Evolutionary conservation across 371 early-diverging fungal species (phyloP), one percentile per base, ranked within the genome.

Genomic region (Rhizopus arrhizus): DNA sequence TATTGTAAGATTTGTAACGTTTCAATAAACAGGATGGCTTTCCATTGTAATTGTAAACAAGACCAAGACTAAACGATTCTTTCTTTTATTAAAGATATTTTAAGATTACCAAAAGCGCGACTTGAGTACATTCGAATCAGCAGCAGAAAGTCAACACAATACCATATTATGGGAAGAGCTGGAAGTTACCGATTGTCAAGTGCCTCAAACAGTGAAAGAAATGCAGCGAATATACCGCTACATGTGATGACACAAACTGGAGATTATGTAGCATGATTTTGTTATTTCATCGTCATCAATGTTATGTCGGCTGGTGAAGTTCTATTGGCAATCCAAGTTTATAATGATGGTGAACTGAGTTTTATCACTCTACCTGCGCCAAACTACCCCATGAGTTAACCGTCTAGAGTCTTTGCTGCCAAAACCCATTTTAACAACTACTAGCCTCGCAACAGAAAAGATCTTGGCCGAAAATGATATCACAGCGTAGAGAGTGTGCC

Each of bases 271-370:
- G 3, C 81, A 75, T 11, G 78, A 80, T 61, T 80, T 75, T 40
- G 32, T 64, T 9, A 77, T 64, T 10, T 77, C 5, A 67, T 77
- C 29, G 36, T 80, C 11, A 77, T 80, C 46, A 68, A 70, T 12
- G 60, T 68, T 8, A 53, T 75, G 2, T 53, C 69, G 0, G 36
- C 56, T 0, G 71, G 70, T 3, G 67, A 74, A 28, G 4, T 72
- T 3, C 64, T 74, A 58, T 59, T 64, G 4, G 77, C 75, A 0
- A 59, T 77, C 63, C 58, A 60, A 48, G 56, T 77, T 4, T 77
- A 77, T 41, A 64, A 70, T 8, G 76, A 77, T 51, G 61, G 71
- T n/a, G 69, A 74, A 35, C 38, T 60, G n/a, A 45, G 54, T 5
- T 52, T 66, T 16, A 46, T 69, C 1, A 52, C n/a, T 1, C 43